phyloP scores from a whole-genome alignment of 768 basidiomycete genomes.

The Strobilomyces dryophilus region DNA sequence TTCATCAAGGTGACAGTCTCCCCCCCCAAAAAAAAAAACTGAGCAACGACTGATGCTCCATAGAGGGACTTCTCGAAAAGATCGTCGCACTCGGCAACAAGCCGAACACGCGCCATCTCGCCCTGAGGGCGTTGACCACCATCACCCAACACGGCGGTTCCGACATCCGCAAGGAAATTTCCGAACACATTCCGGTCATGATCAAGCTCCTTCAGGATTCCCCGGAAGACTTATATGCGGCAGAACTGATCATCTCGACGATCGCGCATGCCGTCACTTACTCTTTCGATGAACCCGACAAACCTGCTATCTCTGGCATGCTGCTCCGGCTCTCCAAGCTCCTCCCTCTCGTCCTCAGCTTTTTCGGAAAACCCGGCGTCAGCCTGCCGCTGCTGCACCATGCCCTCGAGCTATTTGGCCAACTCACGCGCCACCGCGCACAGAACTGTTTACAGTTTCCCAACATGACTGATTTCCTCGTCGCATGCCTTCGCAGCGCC shows the following conservation, averaged over 20 bases:
- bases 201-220: slow-evolving; percentile 44
- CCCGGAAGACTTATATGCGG: slow-evolving; percentile 44
- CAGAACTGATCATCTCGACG: slow-evolving; percentile 46
- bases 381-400: slow-evolving; percentile 45
- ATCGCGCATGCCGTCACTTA: slow-evolving; percentile 47
- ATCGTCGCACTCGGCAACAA: slow-evolving; percentile 47
- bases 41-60: background rate
- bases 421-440: slow-evolving; percentile 39
- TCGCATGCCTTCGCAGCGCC: slow-evolving; percentile 50
- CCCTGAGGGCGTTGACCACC: slow-evolving; percentile 48
- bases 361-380: slow-evolving; percentile 38
- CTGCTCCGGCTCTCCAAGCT: slow-evolving; percentile 40
- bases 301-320: slow-evolving; percentile 32
- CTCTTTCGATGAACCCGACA: slow-evolving; percentile 36
- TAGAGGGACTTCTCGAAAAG: slow-evolving; percentile 47
- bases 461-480: slow-evolving; percentile 43
- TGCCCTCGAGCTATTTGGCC: slow-evolving; percentile 42
- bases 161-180: slow-evolving; percentile 46
- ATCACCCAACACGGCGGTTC: slow-evolving; percentile 57
- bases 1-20: slow-evolving; percentile 39
- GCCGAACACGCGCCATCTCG: slow-evolving; percentile 43
- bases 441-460: slow-evolving; percentile 42
- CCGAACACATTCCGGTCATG: slow-evolving; percentile 35
- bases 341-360: slow-evolving; percentile 39
- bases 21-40: background rate